Percentiles rank a stretch among this genome's conserved stretches.
phyloP scores from a whole-genome alignment of 2,329 filamentous ascomycete genomes.

The Celoporthe dispersa region DNA sequence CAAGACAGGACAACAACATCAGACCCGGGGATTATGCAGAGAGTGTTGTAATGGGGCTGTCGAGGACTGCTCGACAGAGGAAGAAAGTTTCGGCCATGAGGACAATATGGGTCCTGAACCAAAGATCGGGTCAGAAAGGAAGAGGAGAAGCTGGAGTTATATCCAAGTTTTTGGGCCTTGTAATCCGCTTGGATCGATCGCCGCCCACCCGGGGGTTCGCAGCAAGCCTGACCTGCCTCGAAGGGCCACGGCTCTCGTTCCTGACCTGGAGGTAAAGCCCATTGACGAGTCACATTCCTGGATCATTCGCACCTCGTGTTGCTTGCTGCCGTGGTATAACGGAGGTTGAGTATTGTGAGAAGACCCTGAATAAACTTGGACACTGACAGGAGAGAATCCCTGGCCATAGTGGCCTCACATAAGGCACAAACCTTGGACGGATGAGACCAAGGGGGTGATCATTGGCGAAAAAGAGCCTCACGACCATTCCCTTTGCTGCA shows the following conservation, averaged over 20 bases:
- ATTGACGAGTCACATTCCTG: neutral
- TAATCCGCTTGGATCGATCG: neutral
- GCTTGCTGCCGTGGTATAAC: neutral
- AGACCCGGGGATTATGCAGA: neutral
- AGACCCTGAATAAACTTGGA: conserved; percentile 26
- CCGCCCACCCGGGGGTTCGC: neutral
- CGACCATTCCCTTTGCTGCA: neutral
- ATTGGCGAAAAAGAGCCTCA: conserved; percentile 8
- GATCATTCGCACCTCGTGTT: neutral
- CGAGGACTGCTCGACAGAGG: conserved; percentile 1
- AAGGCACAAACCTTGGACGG: conserved; percentile 21
- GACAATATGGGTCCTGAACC: neutral
- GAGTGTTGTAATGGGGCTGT: too few relatives aligned
- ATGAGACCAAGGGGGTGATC: neutral
- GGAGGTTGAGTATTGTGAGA: neutral
- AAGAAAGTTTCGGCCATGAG: neutral
- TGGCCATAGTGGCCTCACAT: conserved; percentile 18
- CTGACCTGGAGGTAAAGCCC: neutral
- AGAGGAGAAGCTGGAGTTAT: neutral
- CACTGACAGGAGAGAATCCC: neutral
- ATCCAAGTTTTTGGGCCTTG: conserved; percentile 3
- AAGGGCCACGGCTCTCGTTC: neutral
- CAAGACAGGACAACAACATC: neutral
- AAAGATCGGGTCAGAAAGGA: neutral
- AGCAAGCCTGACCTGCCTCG: neutral